Evolutionary conservation across 345 rosid genomes (phyloP), one percentile per base, ranked within the genome.

Genomic region (Linum tenue): DNA sequence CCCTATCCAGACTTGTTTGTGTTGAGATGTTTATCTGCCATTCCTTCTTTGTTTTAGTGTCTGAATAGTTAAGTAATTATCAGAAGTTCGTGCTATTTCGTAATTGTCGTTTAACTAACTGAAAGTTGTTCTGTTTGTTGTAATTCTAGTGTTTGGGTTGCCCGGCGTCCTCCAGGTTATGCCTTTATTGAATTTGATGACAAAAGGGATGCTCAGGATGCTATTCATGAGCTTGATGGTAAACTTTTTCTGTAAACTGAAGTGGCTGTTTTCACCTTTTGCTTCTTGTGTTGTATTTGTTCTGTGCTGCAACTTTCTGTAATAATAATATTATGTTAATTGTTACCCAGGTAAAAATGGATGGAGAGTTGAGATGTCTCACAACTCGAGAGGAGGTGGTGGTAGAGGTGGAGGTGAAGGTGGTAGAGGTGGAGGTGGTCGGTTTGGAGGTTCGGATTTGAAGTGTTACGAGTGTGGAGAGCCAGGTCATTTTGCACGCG

Each of bases 401-500:
- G 71, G 76, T 0, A 68, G 75, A 0, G 67, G 65, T 2, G 31
- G 31, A 22, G 69, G 69, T 0, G 70, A 73, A 0, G 58, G 85
- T 11, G 76, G 80, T 5, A 82, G 86, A 12, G 85, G 91, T 5
- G 89, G 90, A 2, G 82, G 86, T 4, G 90, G 96, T 31, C 87
- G 91, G 22, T 81, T 83, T 48, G 95, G 96, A 59, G 96, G 91
- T 60, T 87, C 91, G 62, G 94, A 90, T 73, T 81, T 85, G 79
- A 90, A 90, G 76, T 87, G 97, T 74, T 90, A 87, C 67, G 97
- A 90, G 66, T 90, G 97, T 66, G 94, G 94, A 10, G 97, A 90
- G 79, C 81, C 91, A 62, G 97, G 97, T 60, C 97, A 90, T 70
- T 90, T 90, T 81, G 95, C 97, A 4, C 91, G 97, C 70, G 97